phyloP scores from a whole-genome alignment of 73 alveolate genomes.

The Paramecium bursaria region DNA sequence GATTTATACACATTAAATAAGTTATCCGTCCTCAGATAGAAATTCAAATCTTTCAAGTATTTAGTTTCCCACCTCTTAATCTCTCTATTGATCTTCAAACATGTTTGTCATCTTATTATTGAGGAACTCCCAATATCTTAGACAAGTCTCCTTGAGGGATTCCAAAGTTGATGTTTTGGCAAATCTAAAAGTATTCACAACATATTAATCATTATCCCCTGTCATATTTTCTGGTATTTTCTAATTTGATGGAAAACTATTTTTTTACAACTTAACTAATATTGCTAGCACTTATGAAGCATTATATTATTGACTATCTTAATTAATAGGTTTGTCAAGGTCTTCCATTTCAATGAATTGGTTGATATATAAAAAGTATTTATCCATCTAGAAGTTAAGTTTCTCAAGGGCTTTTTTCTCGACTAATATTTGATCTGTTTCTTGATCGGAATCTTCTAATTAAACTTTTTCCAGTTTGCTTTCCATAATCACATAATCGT shows the following conservation, averaged over 20 bases:
- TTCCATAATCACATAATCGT: conserved; percentile 29
- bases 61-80: conserved; percentile 38
- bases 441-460: background rate
- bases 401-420: conserved; percentile 40
- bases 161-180: conserved; percentile 25
- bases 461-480: background rate
- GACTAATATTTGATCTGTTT: conserved; percentile 5
- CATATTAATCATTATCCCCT: conserved; percentile 58
- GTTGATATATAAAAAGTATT: conserved; percentile 29
- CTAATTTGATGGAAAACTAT: conserved; percentile 1
- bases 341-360: background rate
- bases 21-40: conserved; percentile 25
- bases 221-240: background rate
- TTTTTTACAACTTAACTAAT: conserved; percentile 22
- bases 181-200: conserved; percentile 12
- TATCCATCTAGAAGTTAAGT: conserved; percentile 38
- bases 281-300: conserved; percentile 33
- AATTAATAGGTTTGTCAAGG: background rate
- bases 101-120: too few relatives aligned
- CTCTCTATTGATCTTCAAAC: too few relatives aligned
- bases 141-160: background rate
- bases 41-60: conserved; percentile 48
- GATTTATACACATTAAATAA: too few relatives aligned
- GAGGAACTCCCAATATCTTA: conserved; percentile 27
- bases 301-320: conserved; percentile 36